Evolutionary conservation across 352 stramenopile species (phyloP).

Genomic region (Globisporangium irregulare): DNA sequence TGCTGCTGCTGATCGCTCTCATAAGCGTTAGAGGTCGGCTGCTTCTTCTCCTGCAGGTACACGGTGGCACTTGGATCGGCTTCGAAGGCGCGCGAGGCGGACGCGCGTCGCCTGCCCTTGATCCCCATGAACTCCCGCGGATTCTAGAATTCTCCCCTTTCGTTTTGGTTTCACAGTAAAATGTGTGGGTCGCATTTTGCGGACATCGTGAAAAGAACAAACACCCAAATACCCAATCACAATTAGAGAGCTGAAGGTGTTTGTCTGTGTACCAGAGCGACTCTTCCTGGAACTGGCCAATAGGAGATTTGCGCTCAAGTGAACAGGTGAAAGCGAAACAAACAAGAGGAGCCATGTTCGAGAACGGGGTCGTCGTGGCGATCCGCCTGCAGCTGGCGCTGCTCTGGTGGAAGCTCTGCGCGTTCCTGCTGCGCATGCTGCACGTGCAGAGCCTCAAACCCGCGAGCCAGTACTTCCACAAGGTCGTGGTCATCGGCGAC

Average conservation of each 20-base stretch:
- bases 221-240: not conserved
- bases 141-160: not conserved
- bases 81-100: constrained; percentile 25
- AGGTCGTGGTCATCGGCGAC: constrained; percentile 80
- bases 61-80: constrained; percentile 18
- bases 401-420: constrained; percentile 69
- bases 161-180: not conserved
- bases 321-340: not conserved
- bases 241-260: not conserved
- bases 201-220: not conserved
- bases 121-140: constrained; percentile 45
- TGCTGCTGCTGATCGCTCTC: constrained; percentile 7
- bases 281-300: not conserved
- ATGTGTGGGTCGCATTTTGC: not conserved
- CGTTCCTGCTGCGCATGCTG: constrained; percentile 39
- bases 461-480: constrained; percentile 71
- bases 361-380: constrained; percentile 26
- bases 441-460: constrained; percentile 47
- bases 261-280: not conserved
- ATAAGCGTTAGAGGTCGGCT: constrained; percentile 3
- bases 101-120: constrained; percentile 45
- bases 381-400: constrained; percentile 58
- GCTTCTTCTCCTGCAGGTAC: constrained; percentile 19
- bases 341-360: not conserved
- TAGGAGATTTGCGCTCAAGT: no score